Conservation (phyloP, 2,329 filamentous ascomycete genomes). For the Fusarium nisikadoi region DNA sequence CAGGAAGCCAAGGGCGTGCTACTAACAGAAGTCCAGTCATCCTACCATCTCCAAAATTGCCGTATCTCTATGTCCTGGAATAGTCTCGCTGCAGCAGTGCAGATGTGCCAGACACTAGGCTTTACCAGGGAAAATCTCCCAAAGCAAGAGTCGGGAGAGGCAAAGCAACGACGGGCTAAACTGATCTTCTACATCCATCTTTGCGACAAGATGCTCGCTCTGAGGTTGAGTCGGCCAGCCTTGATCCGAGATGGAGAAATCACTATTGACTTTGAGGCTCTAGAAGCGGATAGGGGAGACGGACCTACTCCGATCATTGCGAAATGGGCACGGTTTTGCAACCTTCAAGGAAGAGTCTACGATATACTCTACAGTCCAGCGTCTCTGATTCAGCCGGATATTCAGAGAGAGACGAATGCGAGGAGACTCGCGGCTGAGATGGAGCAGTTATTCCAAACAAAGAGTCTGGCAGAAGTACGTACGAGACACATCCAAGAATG, state of each 20-base stretch:
- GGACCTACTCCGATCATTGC: background rate
- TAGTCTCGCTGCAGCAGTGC: background rate
- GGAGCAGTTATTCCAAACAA: background rate
- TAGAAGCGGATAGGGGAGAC: background rate
- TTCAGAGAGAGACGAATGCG: background rate
- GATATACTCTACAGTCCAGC: background rate
- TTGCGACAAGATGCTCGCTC: conserved; percentile 9
- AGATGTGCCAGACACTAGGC: conserved; percentile 5
- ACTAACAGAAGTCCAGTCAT: background rate
- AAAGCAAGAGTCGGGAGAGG: background rate
- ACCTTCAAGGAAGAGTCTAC: background rate
- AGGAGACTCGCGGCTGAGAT: background rate
- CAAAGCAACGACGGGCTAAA: background rate
- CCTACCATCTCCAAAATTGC: background rate
- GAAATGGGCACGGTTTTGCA: background rate
- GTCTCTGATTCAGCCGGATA: background rate
- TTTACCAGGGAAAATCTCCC: background rate
- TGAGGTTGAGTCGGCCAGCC: background rate
- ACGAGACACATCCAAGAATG: accelerated
- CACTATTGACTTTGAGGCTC: background rate
- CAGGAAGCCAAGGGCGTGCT: accelerated
- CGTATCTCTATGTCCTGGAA: conserved; percentile 9
- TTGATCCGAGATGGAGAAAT: conserved; percentile 4
- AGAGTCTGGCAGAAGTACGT: background rate
- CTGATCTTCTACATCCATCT: background rate